Conservation (phyloP, 2,329 filamentous ascomycete species). For the Sclerotinia glacialis region DNA sequence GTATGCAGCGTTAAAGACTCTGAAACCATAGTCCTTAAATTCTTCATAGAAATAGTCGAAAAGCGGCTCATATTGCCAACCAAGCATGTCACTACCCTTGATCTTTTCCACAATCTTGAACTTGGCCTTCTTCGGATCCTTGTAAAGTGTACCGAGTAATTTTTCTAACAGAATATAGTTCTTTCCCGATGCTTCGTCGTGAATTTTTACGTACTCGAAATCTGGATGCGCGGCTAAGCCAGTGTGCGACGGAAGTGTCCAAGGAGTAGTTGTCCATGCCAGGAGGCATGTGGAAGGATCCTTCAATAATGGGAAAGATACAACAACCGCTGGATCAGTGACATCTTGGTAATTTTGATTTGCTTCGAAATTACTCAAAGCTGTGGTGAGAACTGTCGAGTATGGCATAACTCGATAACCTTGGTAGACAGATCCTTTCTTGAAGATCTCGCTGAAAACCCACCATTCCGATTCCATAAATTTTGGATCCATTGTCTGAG, state of each 20-base stretch:
- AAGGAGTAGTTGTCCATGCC: conserved; percentile 49
- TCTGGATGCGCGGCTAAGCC: conserved; percentile 75
- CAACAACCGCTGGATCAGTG: conserved; percentile 84
- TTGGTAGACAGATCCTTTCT: conserved; percentile 86
- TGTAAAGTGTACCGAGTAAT: conserved; percentile 79
- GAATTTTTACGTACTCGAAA: conserved; percentile 84
- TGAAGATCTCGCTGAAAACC: conserved; percentile 91
- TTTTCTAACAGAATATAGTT: conserved; percentile 83
- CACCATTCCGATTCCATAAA: conserved; percentile 98
- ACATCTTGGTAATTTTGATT: conserved; percentile 94
- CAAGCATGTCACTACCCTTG: conserved; percentile 76
- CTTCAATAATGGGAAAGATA: conserved; percentile 79
- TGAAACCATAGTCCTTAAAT: conserved; percentile 82
- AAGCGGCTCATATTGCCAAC: conserved; percentile 80
- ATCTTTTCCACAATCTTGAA: conserved; percentile 78
- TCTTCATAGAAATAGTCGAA: conserved; percentile 89
- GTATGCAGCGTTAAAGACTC: conserved; percentile 77
- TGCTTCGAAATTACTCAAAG: conserved; percentile 89
- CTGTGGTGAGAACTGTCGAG: conserved; percentile 84
- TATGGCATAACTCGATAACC: conserved; percentile 94
- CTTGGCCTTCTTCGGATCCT: conserved; percentile 93
- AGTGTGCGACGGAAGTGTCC: conserved; percentile 81
- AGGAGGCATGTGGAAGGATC: conserved; percentile 74
- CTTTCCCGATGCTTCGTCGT: conserved; percentile 77
- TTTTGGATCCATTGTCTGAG: conserved; percentile 81